These are phyloP conservation scores for Paraphoma sp. DNA, from an alignment of 2,329 filamentous ascomycete genomes.

Conservation along the genomic window DNA sequence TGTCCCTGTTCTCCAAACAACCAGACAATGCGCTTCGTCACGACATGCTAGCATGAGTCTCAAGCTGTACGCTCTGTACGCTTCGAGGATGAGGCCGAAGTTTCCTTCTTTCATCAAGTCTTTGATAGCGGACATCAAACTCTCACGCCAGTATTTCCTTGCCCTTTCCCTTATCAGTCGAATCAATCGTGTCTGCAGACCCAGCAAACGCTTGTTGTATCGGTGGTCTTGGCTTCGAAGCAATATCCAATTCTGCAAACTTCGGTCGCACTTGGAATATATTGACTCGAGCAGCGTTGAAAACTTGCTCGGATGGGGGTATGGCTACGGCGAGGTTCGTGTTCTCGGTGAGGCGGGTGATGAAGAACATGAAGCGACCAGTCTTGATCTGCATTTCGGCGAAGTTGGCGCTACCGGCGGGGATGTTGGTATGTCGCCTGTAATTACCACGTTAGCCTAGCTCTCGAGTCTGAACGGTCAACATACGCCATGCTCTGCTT, in stretches of 20 bases:
- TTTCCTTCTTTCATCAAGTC: too few relatives aligned
- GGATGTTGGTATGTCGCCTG: conserved; percentile 77
- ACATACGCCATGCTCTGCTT: conserved; percentile 74
- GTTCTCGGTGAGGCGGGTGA: conserved; percentile 95
- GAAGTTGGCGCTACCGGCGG: conserved; percentile 83
- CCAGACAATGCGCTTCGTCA: too few relatives aligned
- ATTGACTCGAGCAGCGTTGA: conserved; percentile 90
- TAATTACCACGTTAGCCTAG: conserved; percentile 40
- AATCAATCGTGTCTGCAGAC: conserved; percentile 35
- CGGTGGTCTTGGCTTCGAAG: conserved; percentile 42
- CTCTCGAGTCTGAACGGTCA: not conserved
- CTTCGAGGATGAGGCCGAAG: too few relatives aligned
- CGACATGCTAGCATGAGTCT: too few relatives aligned
- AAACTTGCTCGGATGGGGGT: conserved; percentile 87
- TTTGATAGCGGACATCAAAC: not conserved
- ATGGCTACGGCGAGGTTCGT: conserved; percentile 94
- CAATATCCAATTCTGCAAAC: conserved; percentile 70
- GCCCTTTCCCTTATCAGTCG: conserved; percentile 24
- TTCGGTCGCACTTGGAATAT: conserved; percentile 84
- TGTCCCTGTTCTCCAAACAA: too few relatives aligned
- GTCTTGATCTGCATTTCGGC: conserved; percentile 82
- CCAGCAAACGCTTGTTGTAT: conserved; percentile 47
- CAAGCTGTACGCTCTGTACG: too few relatives aligned
- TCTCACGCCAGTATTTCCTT: conserved; percentile 15
- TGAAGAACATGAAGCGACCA: conserved; percentile 86